Conservation (phyloP, 2,329 filamentous ascomycete genomes). For the Hymenotorrendiella dingleyae region DNA sequence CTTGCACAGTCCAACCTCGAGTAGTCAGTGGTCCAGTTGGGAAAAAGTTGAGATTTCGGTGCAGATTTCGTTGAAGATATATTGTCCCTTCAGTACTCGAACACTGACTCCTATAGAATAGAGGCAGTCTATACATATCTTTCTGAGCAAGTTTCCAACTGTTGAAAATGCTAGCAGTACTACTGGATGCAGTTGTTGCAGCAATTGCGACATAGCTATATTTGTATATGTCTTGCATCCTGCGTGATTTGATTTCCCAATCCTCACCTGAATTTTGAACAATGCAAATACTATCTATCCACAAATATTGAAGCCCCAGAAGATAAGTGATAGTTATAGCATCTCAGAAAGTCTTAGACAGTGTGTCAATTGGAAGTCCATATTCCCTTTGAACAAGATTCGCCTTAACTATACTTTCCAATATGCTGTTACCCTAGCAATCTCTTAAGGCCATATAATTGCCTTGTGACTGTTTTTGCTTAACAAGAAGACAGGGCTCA, state of each 20-base stretch:
- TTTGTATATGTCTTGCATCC: neutral
- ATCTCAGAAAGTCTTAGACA: slow-evolving; percentile 9
- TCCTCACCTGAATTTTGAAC: slow-evolving; percentile 6
- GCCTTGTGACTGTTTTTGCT: too few species aligned
- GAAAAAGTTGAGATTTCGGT: neutral
- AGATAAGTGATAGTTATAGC: slow-evolving; percentile 6
- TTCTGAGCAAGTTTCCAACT: neutral
- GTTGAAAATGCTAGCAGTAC: neutral
- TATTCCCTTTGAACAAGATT: too few species aligned
- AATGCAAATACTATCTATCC: slow-evolving; percentile 15
- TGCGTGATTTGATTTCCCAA: neutral
- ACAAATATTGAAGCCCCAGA: slow-evolving; percentile 9
- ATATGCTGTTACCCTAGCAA: too few species aligned
- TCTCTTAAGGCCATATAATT: too few species aligned
- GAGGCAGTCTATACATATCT: neutral
- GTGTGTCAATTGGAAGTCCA: neutral
- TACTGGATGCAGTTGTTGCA: neutral
- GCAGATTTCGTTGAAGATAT: neutral
- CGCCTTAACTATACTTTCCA: too few species aligned
- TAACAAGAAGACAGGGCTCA: too few species aligned
- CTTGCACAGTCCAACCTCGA: slow-evolving; percentile 3
- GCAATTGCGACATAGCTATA: neutral
- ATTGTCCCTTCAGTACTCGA: neutral
- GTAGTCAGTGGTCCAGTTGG: neutral
- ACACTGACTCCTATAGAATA: neutral